phyloP scores from a whole-genome alignment of 2,329 filamentous ascomycete genomes.

The Exophiala sideris region DNA sequence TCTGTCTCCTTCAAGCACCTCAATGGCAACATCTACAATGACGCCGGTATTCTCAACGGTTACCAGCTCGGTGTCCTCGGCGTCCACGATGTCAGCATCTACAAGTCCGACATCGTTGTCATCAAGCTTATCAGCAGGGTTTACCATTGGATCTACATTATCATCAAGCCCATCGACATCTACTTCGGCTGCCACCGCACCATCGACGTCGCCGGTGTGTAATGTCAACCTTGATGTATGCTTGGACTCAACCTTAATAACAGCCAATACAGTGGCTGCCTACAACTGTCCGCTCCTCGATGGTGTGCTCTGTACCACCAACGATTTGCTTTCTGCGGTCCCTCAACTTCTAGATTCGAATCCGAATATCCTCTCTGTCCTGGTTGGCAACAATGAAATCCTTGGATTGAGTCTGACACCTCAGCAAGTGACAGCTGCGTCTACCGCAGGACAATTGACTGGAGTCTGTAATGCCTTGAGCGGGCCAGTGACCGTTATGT shows the following conservation, averaged over 20 bases:
- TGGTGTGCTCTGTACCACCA: slow-evolving; percentile 4
- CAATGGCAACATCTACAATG: background rate
- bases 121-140: background rate
- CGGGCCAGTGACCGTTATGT: slow-evolving; percentile 2
- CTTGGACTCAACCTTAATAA: background rate
- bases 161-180: background rate
- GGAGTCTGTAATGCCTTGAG: background rate
- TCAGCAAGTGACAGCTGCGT: background rate
- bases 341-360: slow-evolving; percentile 2
- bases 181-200: background rate
- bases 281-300: background rate
- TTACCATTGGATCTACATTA: background rate
- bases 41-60: background rate
- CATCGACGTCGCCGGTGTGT: background rate
- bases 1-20: background rate
- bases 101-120: background rate
- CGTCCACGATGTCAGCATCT: background rate
- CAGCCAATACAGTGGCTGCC: background rate
- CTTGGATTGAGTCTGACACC: slow-evolving; percentile 3
- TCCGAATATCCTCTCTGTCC: slow-evolving; percentile 2
- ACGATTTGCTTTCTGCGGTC: background rate
- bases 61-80: background rate
- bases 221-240: slow-evolving; percentile 1
- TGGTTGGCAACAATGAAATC: slow-evolving; percentile 5
- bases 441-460: background rate